Conservation (phyloP, 2,329 filamentous ascomycete species). For the Aspergillus eucalypticola region DNA sequence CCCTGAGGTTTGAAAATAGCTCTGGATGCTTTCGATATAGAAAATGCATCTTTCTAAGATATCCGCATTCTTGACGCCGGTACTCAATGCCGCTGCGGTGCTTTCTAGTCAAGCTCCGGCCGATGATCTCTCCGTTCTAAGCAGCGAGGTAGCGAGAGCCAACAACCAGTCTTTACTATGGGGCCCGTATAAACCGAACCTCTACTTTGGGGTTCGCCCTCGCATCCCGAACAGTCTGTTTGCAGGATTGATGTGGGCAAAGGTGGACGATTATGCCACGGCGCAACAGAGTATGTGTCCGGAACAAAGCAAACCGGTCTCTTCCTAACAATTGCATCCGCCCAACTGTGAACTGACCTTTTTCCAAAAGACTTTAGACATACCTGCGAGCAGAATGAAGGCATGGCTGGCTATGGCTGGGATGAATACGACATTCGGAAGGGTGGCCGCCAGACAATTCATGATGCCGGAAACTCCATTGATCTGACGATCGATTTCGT, state of each 20-base stretch:
- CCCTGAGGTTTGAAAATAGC: constrained; percentile 15
- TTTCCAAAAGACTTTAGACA: constrained; percentile 71
- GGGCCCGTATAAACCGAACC: constrained; percentile 90
- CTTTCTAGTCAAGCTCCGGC: constrained; percentile 27
- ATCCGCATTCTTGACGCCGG: constrained; percentile 28
- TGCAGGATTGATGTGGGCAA: constrained; percentile 84
- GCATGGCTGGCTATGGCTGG: constrained; percentile 96
- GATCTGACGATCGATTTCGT: constrained; percentile 93
- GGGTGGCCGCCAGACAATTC: constrained; percentile 86
- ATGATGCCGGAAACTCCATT: constrained; percentile 82
- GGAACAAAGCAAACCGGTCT: background rate
- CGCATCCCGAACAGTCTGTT: constrained; percentile 78
- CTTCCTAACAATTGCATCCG: background rate
- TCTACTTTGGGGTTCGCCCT: constrained; percentile 90
- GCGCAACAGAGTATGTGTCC: constrained; percentile 70
- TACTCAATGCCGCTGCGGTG: constrained; percentile 31
- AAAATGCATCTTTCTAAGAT: constrained; percentile 37
- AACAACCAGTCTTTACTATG: constrained; percentile 86
- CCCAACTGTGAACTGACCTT: constrained; percentile 20
- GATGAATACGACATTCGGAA: constrained; percentile 90
- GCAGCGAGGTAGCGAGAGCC: constrained; percentile 46
- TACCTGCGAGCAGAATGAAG: constrained; percentile 93
- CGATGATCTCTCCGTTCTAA: constrained; percentile 37
- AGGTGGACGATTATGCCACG: constrained; percentile 74
- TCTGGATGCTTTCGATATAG: constrained; percentile 21